phyloP scores from a whole-genome alignment of 768 basidiomycete species.

The Trametes punicea region DNA sequence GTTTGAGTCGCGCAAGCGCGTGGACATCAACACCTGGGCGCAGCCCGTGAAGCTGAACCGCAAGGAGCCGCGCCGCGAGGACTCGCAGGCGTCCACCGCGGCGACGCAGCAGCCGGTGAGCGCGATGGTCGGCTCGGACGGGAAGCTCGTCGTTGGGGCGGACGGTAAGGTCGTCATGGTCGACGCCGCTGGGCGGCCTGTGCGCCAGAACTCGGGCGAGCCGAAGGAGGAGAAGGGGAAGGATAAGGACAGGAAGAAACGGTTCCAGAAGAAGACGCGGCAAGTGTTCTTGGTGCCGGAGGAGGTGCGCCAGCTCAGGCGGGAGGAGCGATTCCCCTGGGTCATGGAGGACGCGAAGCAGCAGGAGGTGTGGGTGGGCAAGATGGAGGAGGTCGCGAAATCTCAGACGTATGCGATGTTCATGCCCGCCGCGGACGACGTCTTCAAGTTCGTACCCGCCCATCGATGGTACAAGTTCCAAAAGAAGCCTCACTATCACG shows the following conservation, averaged over 20 bases:
- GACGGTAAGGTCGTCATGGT: conserved; percentile 82
- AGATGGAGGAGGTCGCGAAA: conserved; percentile 74
- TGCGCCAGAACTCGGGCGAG: conserved; percentile 38
- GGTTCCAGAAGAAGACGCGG: conserved; percentile 77
- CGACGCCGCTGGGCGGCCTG: conserved; percentile 72
- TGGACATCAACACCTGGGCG: conserved; percentile 68
- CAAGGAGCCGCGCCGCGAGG: conserved; percentile 67
- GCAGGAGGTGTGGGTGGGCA: conserved; percentile 75
- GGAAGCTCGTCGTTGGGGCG: conserved; percentile 75
- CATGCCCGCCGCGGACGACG: conserved; percentile 76
- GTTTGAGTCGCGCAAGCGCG: conserved; percentile 70
- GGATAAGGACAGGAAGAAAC: conserved; percentile 48
- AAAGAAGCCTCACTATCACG: conserved; percentile 73
- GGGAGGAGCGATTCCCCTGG: conserved; percentile 90
- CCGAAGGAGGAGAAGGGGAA: conserved; percentile 16
- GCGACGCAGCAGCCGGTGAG: conserved; percentile 51
- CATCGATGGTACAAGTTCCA: conserved; percentile 93
- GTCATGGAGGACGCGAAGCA: conserved; percentile 79
- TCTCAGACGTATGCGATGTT: conserved; percentile 76
- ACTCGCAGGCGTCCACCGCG: conserved; percentile 30
- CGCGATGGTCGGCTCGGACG: conserved; percentile 79
- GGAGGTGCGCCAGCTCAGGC: conserved; percentile 69
- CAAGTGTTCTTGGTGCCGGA: conserved; percentile 84
- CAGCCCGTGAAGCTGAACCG: conserved; percentile 83
- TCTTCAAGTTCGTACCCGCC: conserved; percentile 85